Evolutionary conservation across 345 rosid genomes (phyloP).

Genomic region (Psidium guajava): DNA sequence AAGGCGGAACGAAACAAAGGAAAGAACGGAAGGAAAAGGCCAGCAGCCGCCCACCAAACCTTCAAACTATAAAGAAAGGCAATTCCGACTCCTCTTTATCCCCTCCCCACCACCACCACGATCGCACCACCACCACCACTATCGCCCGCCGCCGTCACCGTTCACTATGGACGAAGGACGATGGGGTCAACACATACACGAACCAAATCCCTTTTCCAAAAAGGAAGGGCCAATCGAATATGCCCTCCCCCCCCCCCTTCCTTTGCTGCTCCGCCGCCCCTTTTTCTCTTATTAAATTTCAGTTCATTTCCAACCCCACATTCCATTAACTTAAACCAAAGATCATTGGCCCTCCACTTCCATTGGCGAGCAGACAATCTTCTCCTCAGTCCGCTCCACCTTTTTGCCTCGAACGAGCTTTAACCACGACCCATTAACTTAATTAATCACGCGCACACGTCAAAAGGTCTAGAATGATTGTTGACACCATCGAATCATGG

Average conservation of each 20-base stretch:
- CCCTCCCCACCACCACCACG: background rate
- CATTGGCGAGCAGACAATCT: slow-evolving; percentile 13
- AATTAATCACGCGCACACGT: background rate
- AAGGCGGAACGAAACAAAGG: background rate
- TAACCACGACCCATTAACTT: background rate
- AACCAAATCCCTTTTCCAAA: background rate
- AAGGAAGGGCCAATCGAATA: slow-evolving; percentile 14
- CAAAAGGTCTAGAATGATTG: background rate
- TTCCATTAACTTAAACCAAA: background rate
- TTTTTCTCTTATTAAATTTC: background rate
- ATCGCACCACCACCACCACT: background rate
- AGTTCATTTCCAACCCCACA: background rate
- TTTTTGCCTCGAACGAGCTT: background rate
- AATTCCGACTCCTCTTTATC: background rate
- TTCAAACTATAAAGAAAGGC: background rate
- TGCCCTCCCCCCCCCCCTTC: slow-evolving; percentile 7
- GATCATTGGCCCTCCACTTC: background rate
- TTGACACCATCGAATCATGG: background rate
- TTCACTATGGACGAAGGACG: background rate
- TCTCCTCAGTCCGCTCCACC: background rate
- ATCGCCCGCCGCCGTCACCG: background rate
- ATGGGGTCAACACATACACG: background rate
- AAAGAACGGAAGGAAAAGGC: background rate
- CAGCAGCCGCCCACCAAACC: background rate
- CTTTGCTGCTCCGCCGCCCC: slow-evolving; percentile 12